These are phyloP conservation scores for Pseudogymnoascus sp. DNA, from an alignment of 2,329 filamentous ascomycete species.

Conservation along the genomic window DNA sequence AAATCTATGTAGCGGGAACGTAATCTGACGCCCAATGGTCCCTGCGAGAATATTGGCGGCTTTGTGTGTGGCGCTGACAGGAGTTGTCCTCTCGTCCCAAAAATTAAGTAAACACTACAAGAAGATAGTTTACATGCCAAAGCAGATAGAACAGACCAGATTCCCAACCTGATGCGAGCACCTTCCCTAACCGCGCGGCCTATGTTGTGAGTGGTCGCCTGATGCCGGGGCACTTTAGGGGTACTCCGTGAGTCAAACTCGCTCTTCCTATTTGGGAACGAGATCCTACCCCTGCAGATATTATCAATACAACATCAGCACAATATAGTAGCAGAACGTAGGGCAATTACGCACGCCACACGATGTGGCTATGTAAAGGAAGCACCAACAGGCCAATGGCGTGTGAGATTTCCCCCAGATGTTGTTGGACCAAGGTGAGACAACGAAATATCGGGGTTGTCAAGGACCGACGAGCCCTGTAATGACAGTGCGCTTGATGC, in stretches of 20 bases:
- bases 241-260: neutral
- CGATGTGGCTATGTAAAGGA: neutral
- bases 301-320: neutral
- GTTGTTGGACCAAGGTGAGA: neutral
- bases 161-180: neutral
- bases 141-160: neutral
- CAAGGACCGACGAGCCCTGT: neutral
- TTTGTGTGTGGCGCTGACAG: neutral
- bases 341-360: neutral
- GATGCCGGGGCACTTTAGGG: neutral
- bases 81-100: neutral
- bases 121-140: neutral
- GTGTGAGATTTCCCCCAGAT: neutral
- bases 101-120: neutral
- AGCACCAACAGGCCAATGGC: neutral
- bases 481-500: neutral
- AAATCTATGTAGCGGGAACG: neutral
- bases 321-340: neutral
- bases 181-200: neutral
- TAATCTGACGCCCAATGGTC: neutral
- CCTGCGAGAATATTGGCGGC: neutral
- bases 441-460: neutral
- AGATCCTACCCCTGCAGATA: neutral
- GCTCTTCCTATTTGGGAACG: neutral
- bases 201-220: neutral